Percentiles rank a stretch among this genome's conserved stretches.
phyloP scores from a whole-genome alignment of 495 filamentous ascomycete genomes.

The Xylaria sp. region DNA sequence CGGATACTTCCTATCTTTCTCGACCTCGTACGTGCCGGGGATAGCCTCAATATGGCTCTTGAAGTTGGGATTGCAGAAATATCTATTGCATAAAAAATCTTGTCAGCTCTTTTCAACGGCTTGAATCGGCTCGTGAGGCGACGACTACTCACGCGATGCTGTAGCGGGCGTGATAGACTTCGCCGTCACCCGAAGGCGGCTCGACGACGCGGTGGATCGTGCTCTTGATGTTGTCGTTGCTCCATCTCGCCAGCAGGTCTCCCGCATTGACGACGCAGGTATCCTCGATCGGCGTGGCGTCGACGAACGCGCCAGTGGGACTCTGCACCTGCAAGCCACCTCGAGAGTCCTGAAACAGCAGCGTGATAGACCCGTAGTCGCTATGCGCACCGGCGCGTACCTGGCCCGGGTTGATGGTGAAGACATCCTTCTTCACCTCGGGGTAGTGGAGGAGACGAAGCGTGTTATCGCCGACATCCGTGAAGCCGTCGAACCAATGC shows the following conservation, averaged over 20 bases:
- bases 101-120: slow-evolving; percentile 5
- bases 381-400: slow-evolving; percentile 87
- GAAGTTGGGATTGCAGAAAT: slow-evolving; percentile 94
- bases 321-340: slow-evolving; percentile 87
- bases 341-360: slow-evolving; percentile 85
- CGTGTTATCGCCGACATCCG: slow-evolving; percentile 79
- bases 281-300: slow-evolving; percentile 81
- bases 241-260: slow-evolving; percentile 87
- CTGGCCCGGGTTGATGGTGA: slow-evolving; percentile 72
- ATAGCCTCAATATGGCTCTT: slow-evolving; percentile 81
- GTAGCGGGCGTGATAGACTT: slow-evolving; percentile 68
- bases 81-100: slow-evolving; percentile 63
- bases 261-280: slow-evolving; percentile 93
- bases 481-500: slow-evolving; percentile 78
- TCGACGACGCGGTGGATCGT: slow-evolving; percentile 92
- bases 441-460: slow-evolving; percentile 92
- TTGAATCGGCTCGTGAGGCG: not conserved
- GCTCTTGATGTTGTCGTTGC: slow-evolving; percentile 86
- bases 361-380: slow-evolving; percentile 87
- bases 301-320: slow-evolving; percentile 78
- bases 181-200: slow-evolving; percentile 63
- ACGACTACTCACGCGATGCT: slow-evolving; percentile 65
- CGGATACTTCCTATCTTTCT: slow-evolving; percentile 77
- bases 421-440: slow-evolving; percentile 68
- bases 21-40: slow-evolving; percentile 79